Evolutionary conservation across 495 filamentous ascomycete species (phyloP).

Genomic region (Penicillium lividum): DNA sequence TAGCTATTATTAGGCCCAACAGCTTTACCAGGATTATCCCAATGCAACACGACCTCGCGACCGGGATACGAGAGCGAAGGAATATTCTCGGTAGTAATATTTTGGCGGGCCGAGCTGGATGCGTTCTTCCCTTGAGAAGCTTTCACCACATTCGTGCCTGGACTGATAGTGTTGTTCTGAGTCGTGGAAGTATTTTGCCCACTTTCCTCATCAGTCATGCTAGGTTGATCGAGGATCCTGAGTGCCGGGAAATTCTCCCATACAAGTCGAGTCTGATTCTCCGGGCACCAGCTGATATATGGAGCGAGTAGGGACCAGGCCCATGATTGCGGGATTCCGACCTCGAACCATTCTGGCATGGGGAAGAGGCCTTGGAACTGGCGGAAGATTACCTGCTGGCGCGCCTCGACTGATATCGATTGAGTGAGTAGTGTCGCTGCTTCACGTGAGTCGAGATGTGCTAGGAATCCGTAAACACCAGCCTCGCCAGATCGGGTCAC

Average conservation of each 20-base stretch:
- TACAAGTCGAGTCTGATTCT: conserved; percentile 69
- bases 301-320: conserved; percentile 84
- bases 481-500: conserved; percentile 80
- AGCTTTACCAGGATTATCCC: conserved; percentile 67
- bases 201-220: conserved; percentile 58
- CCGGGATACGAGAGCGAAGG: conserved; percentile 75
- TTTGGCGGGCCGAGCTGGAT: conserved; percentile 40
- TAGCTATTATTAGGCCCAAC: conserved; percentile 85
- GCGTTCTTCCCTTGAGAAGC: not conserved
- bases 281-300: conserved; percentile 78
- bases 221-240: conserved; percentile 71
- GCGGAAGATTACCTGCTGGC: conserved; percentile 87
- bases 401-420: conserved; percentile 79
- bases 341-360: conserved; percentile 84
- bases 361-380: conserved; percentile 83
- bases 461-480: conserved; percentile 82
- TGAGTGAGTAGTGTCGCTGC: conserved; percentile 72
- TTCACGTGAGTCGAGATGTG: conserved; percentile 76
- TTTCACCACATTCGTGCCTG: conserved; percentile 37
- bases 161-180: conserved; percentile 33
- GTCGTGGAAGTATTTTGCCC: conserved; percentile 55
- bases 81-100: conserved; percentile 63
- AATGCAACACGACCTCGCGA: conserved; percentile 66
- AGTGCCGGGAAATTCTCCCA: conserved; percentile 91
- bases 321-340: conserved; percentile 82